These are phyloP conservation scores for Turritis glabra DNA, from an alignment of 345 rosid species.

Conservation along the genomic window DNA sequence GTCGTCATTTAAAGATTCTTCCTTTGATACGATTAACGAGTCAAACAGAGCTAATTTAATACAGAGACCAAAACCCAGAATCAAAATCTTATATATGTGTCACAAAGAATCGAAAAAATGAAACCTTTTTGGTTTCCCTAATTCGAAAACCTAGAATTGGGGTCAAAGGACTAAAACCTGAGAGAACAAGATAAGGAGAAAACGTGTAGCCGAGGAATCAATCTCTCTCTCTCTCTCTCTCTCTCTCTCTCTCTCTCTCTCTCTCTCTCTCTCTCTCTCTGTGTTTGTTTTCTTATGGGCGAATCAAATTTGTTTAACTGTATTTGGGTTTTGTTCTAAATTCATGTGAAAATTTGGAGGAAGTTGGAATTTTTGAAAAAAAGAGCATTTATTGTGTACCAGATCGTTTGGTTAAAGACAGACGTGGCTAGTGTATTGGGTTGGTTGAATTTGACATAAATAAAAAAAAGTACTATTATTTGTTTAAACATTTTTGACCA, in stretches of 20 bases:
- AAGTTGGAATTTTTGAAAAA: background rate
- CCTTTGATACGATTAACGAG: background rate
- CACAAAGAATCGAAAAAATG: background rate
- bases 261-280: background rate
- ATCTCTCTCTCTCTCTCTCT: background rate
- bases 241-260: too few species aligned
- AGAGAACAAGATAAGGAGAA: background rate
- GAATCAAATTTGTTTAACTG: background rate
- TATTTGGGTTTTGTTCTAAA: background rate
- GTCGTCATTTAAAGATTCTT: conserved; percentile 34
- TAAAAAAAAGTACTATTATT: background rate
- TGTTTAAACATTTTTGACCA: background rate
- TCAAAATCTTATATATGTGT: background rate
- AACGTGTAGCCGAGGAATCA: conserved; percentile 13
- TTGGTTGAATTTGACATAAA: background rate
- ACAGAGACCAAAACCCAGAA: conserved; percentile 11
- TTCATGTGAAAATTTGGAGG: background rate
- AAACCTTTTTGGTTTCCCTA: background rate
- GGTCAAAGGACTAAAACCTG: conserved; percentile 23
- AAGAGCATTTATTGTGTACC: conserved; percentile 8
- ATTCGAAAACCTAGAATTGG: conserved; percentile 27
- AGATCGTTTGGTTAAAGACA: background rate
- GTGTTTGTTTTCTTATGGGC: background rate
- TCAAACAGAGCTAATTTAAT: conserved; percentile 9
- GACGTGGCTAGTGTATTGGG: background rate